Evolutionary conservation across 352 stramenopile species (phyloP).

Genomic region (Globisporangium nagaii): DNA sequence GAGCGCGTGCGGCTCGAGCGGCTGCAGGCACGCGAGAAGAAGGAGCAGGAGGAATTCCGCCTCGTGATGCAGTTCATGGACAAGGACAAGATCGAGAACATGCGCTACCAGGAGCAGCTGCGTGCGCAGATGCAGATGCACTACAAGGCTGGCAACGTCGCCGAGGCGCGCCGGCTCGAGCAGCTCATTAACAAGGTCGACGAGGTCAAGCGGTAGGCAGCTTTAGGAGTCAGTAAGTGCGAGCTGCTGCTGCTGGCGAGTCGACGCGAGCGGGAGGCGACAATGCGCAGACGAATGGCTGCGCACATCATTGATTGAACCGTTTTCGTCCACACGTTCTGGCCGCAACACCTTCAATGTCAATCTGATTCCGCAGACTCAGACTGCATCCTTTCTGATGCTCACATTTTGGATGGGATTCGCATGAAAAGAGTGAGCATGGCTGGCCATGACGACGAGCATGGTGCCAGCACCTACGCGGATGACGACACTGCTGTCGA

Average conservation of each 20-base stretch:
- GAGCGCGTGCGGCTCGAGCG: slow-evolving; percentile 61
- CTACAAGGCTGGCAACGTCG: slow-evolving; percentile 87
- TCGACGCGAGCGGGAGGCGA: too few species aligned
- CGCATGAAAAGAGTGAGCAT: too few species aligned
- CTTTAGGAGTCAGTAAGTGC: too few species aligned
- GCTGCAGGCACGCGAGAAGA: slow-evolving; percentile 37
- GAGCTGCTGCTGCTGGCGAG: too few species aligned
- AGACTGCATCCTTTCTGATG: background rate
- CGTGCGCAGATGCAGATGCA: slow-evolving; percentile 86
- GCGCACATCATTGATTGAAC: too few species aligned
- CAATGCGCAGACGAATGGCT: too few species aligned
- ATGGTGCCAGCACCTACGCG: background rate
- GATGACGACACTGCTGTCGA: slow-evolving; percentile 6
- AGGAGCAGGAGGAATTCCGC: slow-evolving; percentile 71
- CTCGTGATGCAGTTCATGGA: slow-evolving; percentile 81
- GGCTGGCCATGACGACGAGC: background rate
- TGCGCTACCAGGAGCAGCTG: slow-evolving; percentile 81
- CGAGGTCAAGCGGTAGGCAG: slow-evolving; percentile 28
- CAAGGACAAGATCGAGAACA: slow-evolving; percentile 81
- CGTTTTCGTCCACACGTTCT: too few species aligned
- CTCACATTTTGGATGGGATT: background rate
- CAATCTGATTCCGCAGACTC: background rate
- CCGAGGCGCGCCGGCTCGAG: slow-evolving; percentile 80
- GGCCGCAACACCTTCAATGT: background rate
- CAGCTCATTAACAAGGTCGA: slow-evolving; percentile 64